Base-by-base conservation (phyloP, 495 filamentous ascomycete genomes). In the Penicilliopsis zonata region DNA sequence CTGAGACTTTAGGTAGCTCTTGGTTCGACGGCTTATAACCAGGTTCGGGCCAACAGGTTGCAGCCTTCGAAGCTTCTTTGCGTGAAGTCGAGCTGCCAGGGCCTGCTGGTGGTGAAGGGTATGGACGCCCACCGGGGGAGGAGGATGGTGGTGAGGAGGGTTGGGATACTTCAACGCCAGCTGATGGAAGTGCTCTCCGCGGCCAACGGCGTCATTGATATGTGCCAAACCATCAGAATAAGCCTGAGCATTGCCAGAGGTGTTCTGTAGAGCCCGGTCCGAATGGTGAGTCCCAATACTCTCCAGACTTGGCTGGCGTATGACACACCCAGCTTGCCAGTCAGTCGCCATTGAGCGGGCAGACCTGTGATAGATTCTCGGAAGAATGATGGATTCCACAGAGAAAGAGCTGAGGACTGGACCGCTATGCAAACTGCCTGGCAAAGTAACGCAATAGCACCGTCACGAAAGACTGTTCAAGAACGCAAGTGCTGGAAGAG, bases 331-430 rank as follows among this genome's bases (percentile, higher is more conserved):
- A 28, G 56, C 38, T 55, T 63, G 59, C 62, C 60, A 64, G 47
- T 63, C 55, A 53, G 53, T 48, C 57, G 62, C 59, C 62, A 66
- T 66, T 50, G 52, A 49, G 53, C 47, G 49, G n/a, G n/a, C n/a
- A n/a, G 37, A 57, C 48, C 49, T 65, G 61, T 56, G 46, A 55
- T 57, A 45, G 44, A 40, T 50, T 58, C 56, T 52, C 59, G 41
- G 55, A 67, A 65, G 57, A 70, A 72, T 70, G 69, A 67, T 53
- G 46, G 55, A 63, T 59, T 59, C 55, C 54, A 57, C 50, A 23
- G 45, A 56, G 44, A 35, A 32, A 33, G 35, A 27, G 50, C 42
- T 31, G 44, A 40, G 31, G 37, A 34, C 26, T 45, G 48, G 49
- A 46, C 54, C 49, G 47, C 44, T 57, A 60, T 60, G 53, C 50